A percentile compares a stretch with the other conserved stretches of the same genome.
Conservation (phyloP, 2,329 filamentous ascomycete genomes). For the Ascochyta koolunga region DNA sequence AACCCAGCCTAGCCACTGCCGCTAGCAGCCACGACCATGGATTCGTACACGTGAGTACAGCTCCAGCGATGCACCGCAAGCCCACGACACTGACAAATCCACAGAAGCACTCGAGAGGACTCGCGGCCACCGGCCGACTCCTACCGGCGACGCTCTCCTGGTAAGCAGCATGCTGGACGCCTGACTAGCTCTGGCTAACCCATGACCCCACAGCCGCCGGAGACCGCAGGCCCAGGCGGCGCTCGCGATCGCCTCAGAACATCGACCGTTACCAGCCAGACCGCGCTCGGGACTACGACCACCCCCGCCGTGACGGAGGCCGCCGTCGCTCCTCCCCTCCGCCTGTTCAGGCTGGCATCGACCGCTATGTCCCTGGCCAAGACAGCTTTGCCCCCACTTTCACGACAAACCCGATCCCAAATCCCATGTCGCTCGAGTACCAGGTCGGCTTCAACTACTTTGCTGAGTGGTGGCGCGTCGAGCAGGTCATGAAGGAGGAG, state of each 20-base stretch:
- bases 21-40: slow-evolving; percentile 33
- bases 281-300: slow-evolving; percentile 72
- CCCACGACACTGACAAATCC: slow-evolving; percentile 20
- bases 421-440: slow-evolving; percentile 75
- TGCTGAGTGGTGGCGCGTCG: slow-evolving; percentile 84
- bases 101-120: slow-evolving; percentile 54
- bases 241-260: slow-evolving; percentile 73
- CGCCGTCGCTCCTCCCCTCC: slow-evolving; percentile 66
- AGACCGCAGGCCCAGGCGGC: slow-evolving; percentile 51
- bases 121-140: slow-evolving; percentile 58
- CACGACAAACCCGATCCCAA: slow-evolving; percentile 69
- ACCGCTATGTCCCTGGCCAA: slow-evolving; percentile 82
- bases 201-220: slow-evolving; percentile 25
- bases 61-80: neutral
- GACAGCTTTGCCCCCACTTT: slow-evolving; percentile 60
- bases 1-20: neutral
- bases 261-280: slow-evolving; percentile 81
- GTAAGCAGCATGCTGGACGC: slow-evolving; percentile 54
- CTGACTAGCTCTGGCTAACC: slow-evolving; percentile 8
- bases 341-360: slow-evolving; percentile 72
- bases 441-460: slow-evolving; percentile 88
- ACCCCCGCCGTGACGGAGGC: slow-evolving; percentile 63
- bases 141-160: slow-evolving; percentile 69
- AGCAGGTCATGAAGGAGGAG: slow-evolving; percentile 82
- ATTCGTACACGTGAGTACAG: slow-evolving; percentile 46